Evolutionary conservation across 768 basidiomycete genomes (phyloP), one percentile per base, ranked within the genome.

Genomic region (Tephrocybe rancida): DNA sequence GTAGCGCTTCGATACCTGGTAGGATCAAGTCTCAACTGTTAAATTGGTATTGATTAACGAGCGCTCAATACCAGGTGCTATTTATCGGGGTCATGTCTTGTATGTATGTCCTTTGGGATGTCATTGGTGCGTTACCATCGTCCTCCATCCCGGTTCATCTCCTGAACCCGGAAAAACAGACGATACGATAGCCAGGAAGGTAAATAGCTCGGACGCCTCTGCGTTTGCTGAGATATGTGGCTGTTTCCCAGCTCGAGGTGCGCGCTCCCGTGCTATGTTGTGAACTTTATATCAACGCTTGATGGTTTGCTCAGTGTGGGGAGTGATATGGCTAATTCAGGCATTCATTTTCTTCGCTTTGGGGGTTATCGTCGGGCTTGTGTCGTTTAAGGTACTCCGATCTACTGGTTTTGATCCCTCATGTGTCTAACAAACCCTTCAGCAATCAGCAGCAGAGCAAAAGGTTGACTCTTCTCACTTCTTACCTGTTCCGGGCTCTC

Each of bases 11-110:
- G 94, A 46, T 96, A 82, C 63, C 73, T 93, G 38, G 91, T 92
- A 51, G 56, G 81, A 61, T 27, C n/a, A 44, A 37, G 3, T 25
- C 19, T n/a, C 10, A 3, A 18, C 25, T 38, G 7, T 16, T 6
- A n/a, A 4, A 3, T 5, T 26, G n/a, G n/a, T 8, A 34, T 22
- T 41, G 14, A 32, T 38, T 11, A 13, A 39, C 48, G 49, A 9
- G 5, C 39, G 19, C n/a, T 9, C 21, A 32, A 47, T 8, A 9
- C n/a, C 8, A 48, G 89, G 75, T 93, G 10, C 67, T 94, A 22
- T 94, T 94, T 66, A 83, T 94, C 29, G 92, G 92, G 16, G 80
- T 82, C 52, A 94, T 94, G 92, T 90, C 88, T 7, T 90, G 88
- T 68, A 73, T 94, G 74, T 94, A 94, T 61, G 87, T 84, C 46